Conservation (phyloP, 345 rosid species). For the Ailanthus altissimus region DNA sequence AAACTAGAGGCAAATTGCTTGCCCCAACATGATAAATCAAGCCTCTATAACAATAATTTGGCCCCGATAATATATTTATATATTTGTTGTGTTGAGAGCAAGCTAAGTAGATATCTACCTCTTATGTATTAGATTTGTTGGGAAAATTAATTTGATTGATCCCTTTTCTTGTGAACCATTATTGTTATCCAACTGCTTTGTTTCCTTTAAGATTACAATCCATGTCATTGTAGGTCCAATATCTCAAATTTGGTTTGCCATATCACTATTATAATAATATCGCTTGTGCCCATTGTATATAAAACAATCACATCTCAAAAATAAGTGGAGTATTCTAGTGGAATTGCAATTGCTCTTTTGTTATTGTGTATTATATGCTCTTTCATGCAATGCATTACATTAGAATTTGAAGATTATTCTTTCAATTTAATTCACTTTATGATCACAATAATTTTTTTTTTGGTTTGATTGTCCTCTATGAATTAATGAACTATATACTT, state of each 20-base stretch:
- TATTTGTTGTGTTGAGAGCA: not conserved
- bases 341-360: not conserved
- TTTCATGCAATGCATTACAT: too few species aligned
- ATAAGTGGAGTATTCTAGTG: not conserved
- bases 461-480: too few species aligned
- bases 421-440: too few species aligned
- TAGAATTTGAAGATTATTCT: too few species aligned
- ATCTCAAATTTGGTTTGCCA: not conserved
- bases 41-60: not conserved
- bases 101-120: not conserved
- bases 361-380: too few species aligned
- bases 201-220: not conserved
- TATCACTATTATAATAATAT: not conserved
- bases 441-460: too few species aligned
- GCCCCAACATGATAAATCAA: constrained; percentile 1
- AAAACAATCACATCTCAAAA: not conserved
- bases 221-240: not conserved
- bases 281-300: not conserved
- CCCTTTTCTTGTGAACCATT: not conserved
- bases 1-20: not conserved
- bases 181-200: not conserved
- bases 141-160: not conserved
- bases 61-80: not conserved
- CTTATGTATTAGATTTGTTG: too few species aligned
- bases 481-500: too few species aligned